Conservation (phyloP, 495 filamentous ascomycete genomes). For the Trichoderma orchidacearum region DNA sequence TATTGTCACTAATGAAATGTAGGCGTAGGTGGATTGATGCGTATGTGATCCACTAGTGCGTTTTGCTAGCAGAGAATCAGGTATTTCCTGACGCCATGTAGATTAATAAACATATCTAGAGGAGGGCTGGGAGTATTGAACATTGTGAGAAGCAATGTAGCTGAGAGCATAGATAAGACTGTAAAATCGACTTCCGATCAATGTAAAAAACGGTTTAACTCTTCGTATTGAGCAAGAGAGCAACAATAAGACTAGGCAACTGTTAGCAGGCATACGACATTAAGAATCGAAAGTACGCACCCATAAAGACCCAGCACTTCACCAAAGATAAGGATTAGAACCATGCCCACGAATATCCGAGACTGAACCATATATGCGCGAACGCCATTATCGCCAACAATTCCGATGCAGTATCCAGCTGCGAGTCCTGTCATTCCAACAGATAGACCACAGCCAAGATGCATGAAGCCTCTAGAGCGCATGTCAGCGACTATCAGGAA, state of each 20-base stretch:
- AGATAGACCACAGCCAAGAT: constrained; percentile 78
- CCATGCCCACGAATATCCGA: constrained; percentile 95
- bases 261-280: constrained; percentile 5
- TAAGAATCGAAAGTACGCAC: constrained; percentile 35
- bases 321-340: constrained; percentile 94
- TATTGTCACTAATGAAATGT: too few relatives aligned
- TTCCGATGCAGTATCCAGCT: constrained; percentile 93
- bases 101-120: neutral
- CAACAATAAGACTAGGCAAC: constrained; percentile 26
- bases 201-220: constrained; percentile 7
- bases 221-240: constrained; percentile 40
- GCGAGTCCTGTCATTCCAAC: constrained; percentile 87
- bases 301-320: constrained; percentile 97
- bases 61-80: too few relatives aligned
- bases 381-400: constrained; percentile 89
- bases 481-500: constrained; percentile 10
- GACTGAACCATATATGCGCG: constrained; percentile 92
- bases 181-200: neutral
- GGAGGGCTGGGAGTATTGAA: neutral
- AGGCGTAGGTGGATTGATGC: too few relatives aligned
- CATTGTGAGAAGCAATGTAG: neutral
- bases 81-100: too few relatives aligned
- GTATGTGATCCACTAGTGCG: too few relatives aligned
- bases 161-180: neutral
- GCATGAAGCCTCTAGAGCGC: constrained; percentile 64